phyloP scores from a whole-genome alignment of 1,139 yeast genomes.

The Sugiyamaella sp. region DNA sequence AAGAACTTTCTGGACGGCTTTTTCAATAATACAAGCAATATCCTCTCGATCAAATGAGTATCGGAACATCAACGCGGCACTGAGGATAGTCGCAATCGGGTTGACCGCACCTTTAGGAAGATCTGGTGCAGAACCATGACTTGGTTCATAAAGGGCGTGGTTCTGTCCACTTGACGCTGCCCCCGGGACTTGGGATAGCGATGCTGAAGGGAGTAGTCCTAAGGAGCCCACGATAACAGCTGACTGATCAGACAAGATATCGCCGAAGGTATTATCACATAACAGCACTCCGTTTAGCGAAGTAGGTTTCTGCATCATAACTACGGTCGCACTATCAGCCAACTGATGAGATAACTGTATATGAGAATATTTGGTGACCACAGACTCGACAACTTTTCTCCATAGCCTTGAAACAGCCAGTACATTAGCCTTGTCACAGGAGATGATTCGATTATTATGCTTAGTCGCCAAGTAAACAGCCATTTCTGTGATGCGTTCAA shows the following conservation, averaged over 20 bases:
- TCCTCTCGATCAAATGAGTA: conserved; percentile 67
- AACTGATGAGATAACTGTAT: conserved; percentile 75
- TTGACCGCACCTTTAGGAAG: conserved; percentile 76
- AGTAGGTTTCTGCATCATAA: conserved; percentile 75
- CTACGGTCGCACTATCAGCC: conserved; percentile 90
- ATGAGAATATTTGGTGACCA: conserved; percentile 73
- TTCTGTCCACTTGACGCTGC: conserved; percentile 68
- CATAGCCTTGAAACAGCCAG: conserved; percentile 83
- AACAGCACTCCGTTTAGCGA: conserved; percentile 77
- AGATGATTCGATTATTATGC: conserved; percentile 75
- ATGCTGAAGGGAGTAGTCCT: conserved; percentile 83
- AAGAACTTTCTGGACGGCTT: conserved; percentile 70
- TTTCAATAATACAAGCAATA: conserved; percentile 56
- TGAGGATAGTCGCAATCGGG: conserved; percentile 82
- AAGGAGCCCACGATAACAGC: conserved; percentile 86
- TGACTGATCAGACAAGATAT: conserved; percentile 85
- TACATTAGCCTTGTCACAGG: conserved; percentile 85
- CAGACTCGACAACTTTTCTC: conserved; percentile 78
- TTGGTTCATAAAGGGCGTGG: conserved; percentile 75
- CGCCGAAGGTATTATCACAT: conserved; percentile 88
- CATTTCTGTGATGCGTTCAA: conserved; percentile 84
- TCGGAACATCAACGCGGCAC: conserved; percentile 86
- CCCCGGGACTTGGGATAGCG: conserved; percentile 74
- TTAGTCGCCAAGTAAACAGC: conserved; percentile 86
- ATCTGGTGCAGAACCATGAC: conserved; percentile 95